Base-by-base conservation (phyloP, 345 rosid species). In the Euphorbia tirucalli region DNA sequence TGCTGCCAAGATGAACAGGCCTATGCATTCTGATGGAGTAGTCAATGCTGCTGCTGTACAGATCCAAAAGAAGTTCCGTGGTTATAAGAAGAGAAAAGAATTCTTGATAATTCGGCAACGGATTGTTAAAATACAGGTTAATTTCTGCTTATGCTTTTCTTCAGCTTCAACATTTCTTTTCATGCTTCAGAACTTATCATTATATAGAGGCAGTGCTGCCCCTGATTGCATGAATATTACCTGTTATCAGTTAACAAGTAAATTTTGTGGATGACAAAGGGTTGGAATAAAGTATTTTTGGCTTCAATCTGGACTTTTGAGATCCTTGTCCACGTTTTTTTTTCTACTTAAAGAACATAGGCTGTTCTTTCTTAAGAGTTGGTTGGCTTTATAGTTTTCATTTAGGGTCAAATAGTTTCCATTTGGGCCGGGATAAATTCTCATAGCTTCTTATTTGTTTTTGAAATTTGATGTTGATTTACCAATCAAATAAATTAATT, bases 91-190 rank as follows among this genome's bases (percentile, higher is more conserved):
- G 77, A 84, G 97, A 74, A 91, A 81, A 78, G 97, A 93, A 75
- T 93, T 90, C 79, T 83, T 93, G 59, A 80, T 83, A 58, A 91
- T 93, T 61, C 83, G 97, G 63, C 87, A 88, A 77, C 84, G 96
- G 81, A 83, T 93, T 74, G 97, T 93, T 65, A 91, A 87, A 82
- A 93, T 91, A 74, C 97, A 93, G 98, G 97, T 91, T 31, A 30
- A 46, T 63, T 70, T 59, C 76, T 63, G 19, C 5, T 37, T 66
- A 61, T 48, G n/a, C 48, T 44, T 69, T 69, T 49, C 31, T 68
- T 55, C 16, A 15, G 68, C 66, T 48, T 39, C 32, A 24, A 66
- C 35, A 11, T 48, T 50, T 30, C 2, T 49, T 66, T 24, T 21
- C 10, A 7, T 14, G 16, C 63, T 27, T 15, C 5, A 30, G n/a